A percentile compares a stretch with the other conserved stretches of the same genome.
Conservation (phyloP, 2,329 filamentous ascomycete genomes). For the Dryadomyces quercus-mongolicae region DNA sequence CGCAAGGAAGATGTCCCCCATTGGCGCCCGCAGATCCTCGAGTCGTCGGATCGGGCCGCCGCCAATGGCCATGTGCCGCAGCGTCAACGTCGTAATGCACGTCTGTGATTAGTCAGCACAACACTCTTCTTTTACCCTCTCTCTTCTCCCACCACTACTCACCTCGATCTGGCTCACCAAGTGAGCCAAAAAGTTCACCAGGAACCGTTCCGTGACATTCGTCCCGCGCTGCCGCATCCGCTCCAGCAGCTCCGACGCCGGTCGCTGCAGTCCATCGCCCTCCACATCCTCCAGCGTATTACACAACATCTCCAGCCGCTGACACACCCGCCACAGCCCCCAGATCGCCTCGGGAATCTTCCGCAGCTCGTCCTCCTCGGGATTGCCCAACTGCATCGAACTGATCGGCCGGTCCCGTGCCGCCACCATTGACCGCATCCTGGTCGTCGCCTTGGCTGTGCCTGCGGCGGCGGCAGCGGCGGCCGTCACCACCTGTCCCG, state of each 20-base stretch:
- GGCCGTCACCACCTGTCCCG: neutral
- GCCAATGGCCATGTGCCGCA: slow-evolving; percentile 69
- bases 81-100: slow-evolving; percentile 64
- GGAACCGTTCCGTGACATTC: slow-evolving; percentile 77
- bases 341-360: slow-evolving; percentile 58
- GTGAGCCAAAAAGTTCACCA: slow-evolving; percentile 85
- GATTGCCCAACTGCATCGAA: neutral
- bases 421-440: neutral
- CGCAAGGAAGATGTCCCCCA: slow-evolving; percentile 55
- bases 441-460: neutral
- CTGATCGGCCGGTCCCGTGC: neutral
- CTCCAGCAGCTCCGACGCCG: slow-evolving; percentile 75
- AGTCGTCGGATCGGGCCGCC: slow-evolving; percentile 49
- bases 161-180: slow-evolving; percentile 95
- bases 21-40: slow-evolving; percentile 64
- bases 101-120: slow-evolving; percentile 37
- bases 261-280: slow-evolving; percentile 54
- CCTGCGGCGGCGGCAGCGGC: neutral
- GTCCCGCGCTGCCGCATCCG: slow-evolving; percentile 54
- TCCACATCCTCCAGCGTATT: slow-evolving; percentile 67
- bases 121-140: neutral
- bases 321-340: slow-evolving; percentile 77
- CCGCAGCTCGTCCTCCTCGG: slow-evolving; percentile 3
- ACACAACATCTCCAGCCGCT: slow-evolving; percentile 88
- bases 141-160: neutral